phyloP scores from a whole-genome alignment of 768 basidiomycete species.

The Sarcodon sp. region DNA sequence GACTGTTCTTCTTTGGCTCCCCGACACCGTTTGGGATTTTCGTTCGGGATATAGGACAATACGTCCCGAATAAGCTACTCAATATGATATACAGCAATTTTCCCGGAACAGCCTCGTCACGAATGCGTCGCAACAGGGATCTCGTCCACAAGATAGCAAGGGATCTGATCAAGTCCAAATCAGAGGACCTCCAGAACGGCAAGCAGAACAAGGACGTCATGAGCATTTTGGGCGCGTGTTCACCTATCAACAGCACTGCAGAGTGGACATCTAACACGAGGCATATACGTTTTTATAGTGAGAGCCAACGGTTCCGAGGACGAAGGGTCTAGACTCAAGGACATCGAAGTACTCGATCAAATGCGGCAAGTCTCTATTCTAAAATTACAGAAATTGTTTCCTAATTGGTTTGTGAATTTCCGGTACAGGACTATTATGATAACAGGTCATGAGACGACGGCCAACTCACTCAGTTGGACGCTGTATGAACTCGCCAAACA shows the following conservation, averaged over 20 bases:
- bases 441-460: slow-evolving; percentile 38
- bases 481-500: slow-evolving; percentile 48
- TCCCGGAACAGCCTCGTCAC: neutral
- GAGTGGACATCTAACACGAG: too few species aligned
- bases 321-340: slow-evolving; percentile 21
- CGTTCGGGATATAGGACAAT: neutral
- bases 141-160: slow-evolving; percentile 24
- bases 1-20: neutral
- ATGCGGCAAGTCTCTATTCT: slow-evolving; percentile 10
- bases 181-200: slow-evolving; percentile 31
- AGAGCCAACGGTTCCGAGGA: slow-evolving; percentile 41
- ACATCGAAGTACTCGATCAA: slow-evolving; percentile 16
- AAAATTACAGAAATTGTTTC: neutral
- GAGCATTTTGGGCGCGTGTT: slow-evolving; percentile 37
- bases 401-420: neutral
- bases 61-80: neutral
- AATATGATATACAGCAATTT: neutral
- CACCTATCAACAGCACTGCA: too few species aligned
- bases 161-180: slow-evolving; percentile 33
- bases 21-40: neutral
- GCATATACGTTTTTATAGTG: slow-evolving; percentile 17
- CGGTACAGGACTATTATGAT: neutral
- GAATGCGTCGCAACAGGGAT: slow-evolving; percentile 8
- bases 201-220: slow-evolving; percentile 40
- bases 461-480: slow-evolving; percentile 46